These are phyloP conservation scores for Microsporum audouinii DNA, from an alignment of 2,329 filamentous ascomycete species.

Conservation along the genomic window DNA sequence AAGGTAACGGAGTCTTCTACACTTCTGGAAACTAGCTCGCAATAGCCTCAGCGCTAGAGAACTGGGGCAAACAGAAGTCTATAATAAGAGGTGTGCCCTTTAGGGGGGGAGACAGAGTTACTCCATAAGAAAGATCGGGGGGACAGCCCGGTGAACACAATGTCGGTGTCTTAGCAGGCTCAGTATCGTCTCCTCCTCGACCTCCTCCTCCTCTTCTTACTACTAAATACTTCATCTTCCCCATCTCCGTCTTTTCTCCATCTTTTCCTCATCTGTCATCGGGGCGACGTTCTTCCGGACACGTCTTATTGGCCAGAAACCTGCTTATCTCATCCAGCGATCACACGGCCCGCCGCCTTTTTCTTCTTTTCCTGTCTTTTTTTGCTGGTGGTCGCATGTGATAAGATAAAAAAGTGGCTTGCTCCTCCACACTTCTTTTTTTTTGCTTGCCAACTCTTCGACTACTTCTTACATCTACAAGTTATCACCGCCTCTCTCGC, in stretches of 20 bases:
- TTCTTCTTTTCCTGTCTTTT: background rate
- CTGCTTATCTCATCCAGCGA: background rate
- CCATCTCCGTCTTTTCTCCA: background rate
- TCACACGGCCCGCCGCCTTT: slow-evolving; percentile 1
- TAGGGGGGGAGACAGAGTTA: background rate
- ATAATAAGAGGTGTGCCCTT: background rate
- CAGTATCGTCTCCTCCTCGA: background rate
- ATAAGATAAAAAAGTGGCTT: background rate
- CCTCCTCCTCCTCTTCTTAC: background rate
- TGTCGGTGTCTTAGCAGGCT: background rate
- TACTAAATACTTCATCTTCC: background rate
- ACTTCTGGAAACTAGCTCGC: background rate
- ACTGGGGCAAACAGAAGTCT: background rate
- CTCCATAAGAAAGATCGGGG: background rate
- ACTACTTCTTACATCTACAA: background rate
- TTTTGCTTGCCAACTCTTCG: background rate
- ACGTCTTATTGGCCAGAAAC: background rate
- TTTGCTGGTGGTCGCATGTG: background rate
- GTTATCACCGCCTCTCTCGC: too few relatives aligned
- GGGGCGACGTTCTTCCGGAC: background rate
- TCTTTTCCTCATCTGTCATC: background rate
- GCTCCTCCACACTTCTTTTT: background rate
- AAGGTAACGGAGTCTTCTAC: slow-evolving; percentile 1
- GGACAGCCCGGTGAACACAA: background rate
- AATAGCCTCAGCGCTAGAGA: slow-evolving; percentile 2